Evolutionary conservation across 768 basidiomycete genomes (phyloP).

Genomic region (Naganishia vaughanmartiniae): DNA sequence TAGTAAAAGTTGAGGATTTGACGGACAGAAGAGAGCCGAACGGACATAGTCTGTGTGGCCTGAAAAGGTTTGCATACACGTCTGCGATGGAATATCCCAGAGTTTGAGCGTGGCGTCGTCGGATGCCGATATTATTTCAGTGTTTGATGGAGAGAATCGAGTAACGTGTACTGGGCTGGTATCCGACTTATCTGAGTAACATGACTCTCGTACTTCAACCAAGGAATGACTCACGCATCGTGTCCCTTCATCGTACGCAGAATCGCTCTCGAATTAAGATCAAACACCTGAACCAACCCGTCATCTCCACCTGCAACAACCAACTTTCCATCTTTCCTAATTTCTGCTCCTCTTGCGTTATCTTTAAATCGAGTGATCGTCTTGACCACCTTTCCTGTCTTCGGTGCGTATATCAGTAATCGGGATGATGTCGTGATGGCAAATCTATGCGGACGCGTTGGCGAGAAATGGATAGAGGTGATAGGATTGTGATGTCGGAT

Average conservation of each 20-base stretch:
- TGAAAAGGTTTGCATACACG: slow-evolving; percentile 70
- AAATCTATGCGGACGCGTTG: slow-evolving; percentile 82
- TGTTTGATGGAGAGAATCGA: slow-evolving; percentile 77
- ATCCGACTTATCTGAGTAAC: background rate
- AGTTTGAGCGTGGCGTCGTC: slow-evolving; percentile 91
- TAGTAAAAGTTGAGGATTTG: slow-evolving; percentile 77
- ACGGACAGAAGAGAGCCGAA: slow-evolving; percentile 77
- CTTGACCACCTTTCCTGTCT: slow-evolving; percentile 93
- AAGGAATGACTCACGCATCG: slow-evolving; percentile 62
- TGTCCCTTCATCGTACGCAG: slow-evolving; percentile 87
- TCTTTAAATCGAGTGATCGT: slow-evolving; percentile 97
- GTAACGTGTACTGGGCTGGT: slow-evolving; percentile 81
- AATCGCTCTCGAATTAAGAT: slow-evolving; percentile 87
- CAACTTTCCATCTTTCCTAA: slow-evolving; percentile 89
- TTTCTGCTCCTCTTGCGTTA: slow-evolving; percentile 80
- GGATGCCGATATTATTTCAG: slow-evolving; percentile 86
- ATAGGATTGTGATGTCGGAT: slow-evolving; percentile 96
- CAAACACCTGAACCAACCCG: slow-evolving; percentile 85
- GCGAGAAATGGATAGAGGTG: slow-evolving; percentile 88
- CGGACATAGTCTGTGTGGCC: slow-evolving; percentile 95
- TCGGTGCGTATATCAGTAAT: slow-evolving; percentile 91
- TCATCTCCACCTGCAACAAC: slow-evolving; percentile 93
- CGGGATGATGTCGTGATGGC: slow-evolving; percentile 92
- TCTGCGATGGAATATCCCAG: slow-evolving; percentile 92
- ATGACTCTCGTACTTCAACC: background rate